Evolutionary conservation across 371 early-diverging fungal species (phyloP), one percentile per base, ranked within the genome.

Genomic region (Mucor circinelloides): DNA sequence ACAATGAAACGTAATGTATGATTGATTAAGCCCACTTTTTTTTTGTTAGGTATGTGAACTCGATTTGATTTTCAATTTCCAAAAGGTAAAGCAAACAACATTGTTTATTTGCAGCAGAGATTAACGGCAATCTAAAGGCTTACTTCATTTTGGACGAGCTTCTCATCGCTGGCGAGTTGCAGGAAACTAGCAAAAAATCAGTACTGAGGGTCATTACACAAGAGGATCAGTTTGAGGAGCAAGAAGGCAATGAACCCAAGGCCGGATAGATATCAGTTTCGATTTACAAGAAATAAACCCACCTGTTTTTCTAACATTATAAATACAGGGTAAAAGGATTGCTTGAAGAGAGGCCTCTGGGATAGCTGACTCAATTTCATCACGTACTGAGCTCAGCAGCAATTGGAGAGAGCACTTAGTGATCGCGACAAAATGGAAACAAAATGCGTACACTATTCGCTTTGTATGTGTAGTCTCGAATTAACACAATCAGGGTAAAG

Each of bases 41-140:
- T 79, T 25, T 19, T 8, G n/a, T 17, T 79, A 91, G 90, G 92
- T 95, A 1, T 95, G 95, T 73, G 95, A 95, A 63, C 81, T 95
- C 54, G 95, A 95, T 71, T 80, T 95, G 58, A 95, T 94, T 48
- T 94, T 94, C 80, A 91, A 94, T 71, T 94, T 94, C 71, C 90
- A 95, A 67, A 92, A 90, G 84, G 89, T 87, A 82, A 40, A 12
- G 12, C 9, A 46, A 44, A 17, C 13, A 34, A 7, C 17, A 30
- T 28, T 7, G 1, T 21, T 12, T 8, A 1, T 2, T 30, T 17
- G 40, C 58, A 36, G 13, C n/a, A 38, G 27, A 19, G 19, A 4
- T 28, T 32, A 58, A 23, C 12, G 12, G 8, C 46, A 48, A 31
- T 13, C 56, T 6, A 17, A 30, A 90, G 83, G 95, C 95, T 8